phyloP scores from a whole-genome alignment of 306 rosid species.

The Hylodesmum podocarpum region DNA sequence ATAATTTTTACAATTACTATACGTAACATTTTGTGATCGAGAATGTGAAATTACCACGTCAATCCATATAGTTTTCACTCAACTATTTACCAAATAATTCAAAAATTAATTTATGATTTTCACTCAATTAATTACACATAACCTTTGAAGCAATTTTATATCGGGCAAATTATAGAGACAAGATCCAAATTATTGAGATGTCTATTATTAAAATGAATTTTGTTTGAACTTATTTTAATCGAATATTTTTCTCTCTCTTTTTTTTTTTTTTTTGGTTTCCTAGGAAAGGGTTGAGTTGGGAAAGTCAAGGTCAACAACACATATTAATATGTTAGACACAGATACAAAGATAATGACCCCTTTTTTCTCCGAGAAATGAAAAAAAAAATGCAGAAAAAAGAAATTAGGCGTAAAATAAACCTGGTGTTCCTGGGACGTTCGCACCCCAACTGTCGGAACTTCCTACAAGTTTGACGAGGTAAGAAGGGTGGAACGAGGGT shows the following conservation, averaged over 20 bases:
- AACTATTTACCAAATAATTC: no score
- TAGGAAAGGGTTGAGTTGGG: neutral
- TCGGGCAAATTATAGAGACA: neutral
- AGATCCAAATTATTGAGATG: neutral
- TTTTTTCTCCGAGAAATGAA: neutral
- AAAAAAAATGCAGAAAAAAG: neutral
- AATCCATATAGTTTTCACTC: no score
- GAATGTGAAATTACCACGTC: no score
- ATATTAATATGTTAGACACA: no score
- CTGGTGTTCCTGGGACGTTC: constrained; percentile 41
- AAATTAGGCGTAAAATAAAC: constrained; percentile 24
- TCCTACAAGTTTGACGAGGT: neutral
- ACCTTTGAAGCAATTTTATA: neutral
- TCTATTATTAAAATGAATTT: neutral
- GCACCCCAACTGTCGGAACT: constrained; percentile 13
- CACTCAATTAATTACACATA: neutral
- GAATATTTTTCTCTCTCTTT: no score
- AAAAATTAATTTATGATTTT: no score
- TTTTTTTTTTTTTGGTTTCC: neutral
- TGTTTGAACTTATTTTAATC: no score
- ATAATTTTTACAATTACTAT: no score
- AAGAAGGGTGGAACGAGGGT: constrained; percentile 59
- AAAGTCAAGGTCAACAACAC: constrained; percentile 31
- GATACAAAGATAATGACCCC: no score
- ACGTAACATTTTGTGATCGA: no score